Conservation (phyloP, 768 basidiomycete species). For the Amanita pseudoporphyria region DNA sequence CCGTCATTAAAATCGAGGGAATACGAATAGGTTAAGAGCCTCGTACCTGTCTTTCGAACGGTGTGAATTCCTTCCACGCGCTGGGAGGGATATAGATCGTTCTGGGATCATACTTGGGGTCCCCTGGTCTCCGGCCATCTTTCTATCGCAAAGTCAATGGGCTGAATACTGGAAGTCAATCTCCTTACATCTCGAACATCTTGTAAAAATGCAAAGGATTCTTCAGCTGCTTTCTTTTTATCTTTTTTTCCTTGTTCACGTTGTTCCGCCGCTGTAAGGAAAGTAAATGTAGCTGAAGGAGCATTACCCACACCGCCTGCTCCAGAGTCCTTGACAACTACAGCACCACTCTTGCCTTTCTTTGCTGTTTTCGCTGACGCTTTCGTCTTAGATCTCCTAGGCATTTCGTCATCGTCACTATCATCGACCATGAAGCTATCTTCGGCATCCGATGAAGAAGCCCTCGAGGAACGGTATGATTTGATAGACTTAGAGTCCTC, state of each 20-base stretch:
- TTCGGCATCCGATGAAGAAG: slow-evolving; percentile 23
- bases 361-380: slow-evolving; percentile 40
- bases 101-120: slow-evolving; percentile 84
- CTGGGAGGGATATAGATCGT: slow-evolving; percentile 73
- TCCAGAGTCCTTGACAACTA: slow-evolving; percentile 16
- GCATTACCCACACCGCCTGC: slow-evolving; percentile 9
- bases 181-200: slow-evolving; percentile 61
- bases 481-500: slow-evolving; percentile 38
- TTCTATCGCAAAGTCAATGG: slow-evolving; percentile 37
- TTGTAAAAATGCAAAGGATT: slow-evolving; percentile 64
- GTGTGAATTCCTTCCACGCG: slow-evolving; percentile 80
- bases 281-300: slow-evolving; percentile 33
- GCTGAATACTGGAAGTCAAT: background rate
- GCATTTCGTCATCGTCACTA: slow-evolving; percentile 52
- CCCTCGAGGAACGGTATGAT: slow-evolving; percentile 37
- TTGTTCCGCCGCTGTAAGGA: slow-evolving; percentile 74
- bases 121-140: slow-evolving; percentile 68
- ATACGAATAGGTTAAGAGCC: background rate
- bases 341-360: slow-evolving; percentile 17
- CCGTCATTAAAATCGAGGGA: background rate
- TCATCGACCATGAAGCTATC: slow-evolving; percentile 55
- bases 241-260: slow-evolving; percentile 68
- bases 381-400: slow-evolving; percentile 35
- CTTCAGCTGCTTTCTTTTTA: slow-evolving; percentile 72
- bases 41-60: slow-evolving; percentile 84